Evolutionary conservation across 306 rosid genomes (phyloP).

Genomic region (Potentilla sterilis): DNA sequence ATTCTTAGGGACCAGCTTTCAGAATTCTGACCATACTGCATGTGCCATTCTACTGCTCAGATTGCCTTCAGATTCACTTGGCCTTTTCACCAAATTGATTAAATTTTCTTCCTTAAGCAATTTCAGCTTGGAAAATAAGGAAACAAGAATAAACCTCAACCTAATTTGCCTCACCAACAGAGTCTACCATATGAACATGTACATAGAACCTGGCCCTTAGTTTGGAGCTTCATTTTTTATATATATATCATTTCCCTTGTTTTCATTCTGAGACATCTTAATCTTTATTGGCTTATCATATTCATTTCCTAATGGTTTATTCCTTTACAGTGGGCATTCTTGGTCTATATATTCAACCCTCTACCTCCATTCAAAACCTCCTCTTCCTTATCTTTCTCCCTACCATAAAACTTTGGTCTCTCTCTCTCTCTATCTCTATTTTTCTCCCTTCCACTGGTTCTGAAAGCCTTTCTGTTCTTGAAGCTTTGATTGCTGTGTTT

Average conservation of each 20-base stretch:
- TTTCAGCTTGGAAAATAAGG: background rate
- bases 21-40: constrained; percentile 13
- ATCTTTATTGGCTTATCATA: constrained; percentile 1
- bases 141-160: background rate
- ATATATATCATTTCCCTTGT: background rate
- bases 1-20: constrained; percentile 7
- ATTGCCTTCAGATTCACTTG: constrained; percentile 4
- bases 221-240: constrained; percentile 1
- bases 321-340: constrained; percentile 23
- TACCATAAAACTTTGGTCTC: constrained; percentile 17
- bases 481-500: background rate
- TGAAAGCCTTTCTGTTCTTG: background rate
- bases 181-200: background rate
- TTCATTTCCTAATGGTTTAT: constrained; percentile 25
- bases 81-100: background rate
- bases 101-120: background rate
- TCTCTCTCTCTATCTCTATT: background rate
- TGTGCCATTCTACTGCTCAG: constrained; percentile 6
- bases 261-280: constrained; percentile 3
- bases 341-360: constrained; percentile 52
- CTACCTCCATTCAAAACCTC: constrained; percentile 51
- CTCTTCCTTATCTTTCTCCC: constrained; percentile 40
- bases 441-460: constrained; percentile 12
- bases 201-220: background rate
- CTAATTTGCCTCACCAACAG: background rate